Evolutionary conservation across 192 early-diverging fungal genomes (phyloP).

Genomic region (Coemansia nantahalensis): DNA sequence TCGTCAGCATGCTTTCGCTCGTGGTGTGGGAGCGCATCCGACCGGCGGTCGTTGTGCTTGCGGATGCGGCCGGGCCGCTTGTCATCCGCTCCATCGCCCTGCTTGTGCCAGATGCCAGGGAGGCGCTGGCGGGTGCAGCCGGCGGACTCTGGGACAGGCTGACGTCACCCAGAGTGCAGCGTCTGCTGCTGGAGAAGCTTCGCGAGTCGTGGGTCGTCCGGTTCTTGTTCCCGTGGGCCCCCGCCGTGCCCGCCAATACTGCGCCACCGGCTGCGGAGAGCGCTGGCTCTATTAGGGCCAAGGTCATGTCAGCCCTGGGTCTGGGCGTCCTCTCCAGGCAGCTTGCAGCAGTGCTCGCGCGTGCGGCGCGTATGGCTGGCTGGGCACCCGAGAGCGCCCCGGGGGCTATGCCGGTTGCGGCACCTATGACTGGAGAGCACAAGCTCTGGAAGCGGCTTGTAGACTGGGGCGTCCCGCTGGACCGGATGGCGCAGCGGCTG

Average conservation of each 20-base stretch:
- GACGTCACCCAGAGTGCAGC: constrained; percentile 13
- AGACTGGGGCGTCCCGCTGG: constrained; percentile 52
- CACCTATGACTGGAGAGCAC: constrained; percentile 7
- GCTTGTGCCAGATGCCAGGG: constrained; percentile 10
- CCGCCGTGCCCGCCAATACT: constrained; percentile 7
- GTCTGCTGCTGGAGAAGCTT: constrained; percentile 5
- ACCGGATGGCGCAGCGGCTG: constrained; percentile 47
- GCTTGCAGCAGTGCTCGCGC: no score
- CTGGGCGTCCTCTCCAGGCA: no score
- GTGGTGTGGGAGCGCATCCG: constrained; percentile 12
- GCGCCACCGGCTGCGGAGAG: no score
- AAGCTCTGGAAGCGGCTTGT: constrained; percentile 38
- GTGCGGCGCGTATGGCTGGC: no score
- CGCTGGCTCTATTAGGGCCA: no score
- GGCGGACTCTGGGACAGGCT: constrained; percentile 26
- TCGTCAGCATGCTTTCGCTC: constrained; percentile 10
- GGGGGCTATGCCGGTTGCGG: no score
- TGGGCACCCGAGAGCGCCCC: neutral
- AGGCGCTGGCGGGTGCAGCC: constrained; percentile 4
- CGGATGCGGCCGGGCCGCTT: constrained; percentile 12
- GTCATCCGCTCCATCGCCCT: neutral
- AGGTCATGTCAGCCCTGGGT: no score
- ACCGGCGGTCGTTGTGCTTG: constrained; percentile 1
- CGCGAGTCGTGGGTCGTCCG: constrained; percentile 33
- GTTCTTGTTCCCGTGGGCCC: constrained; percentile 34